Evolutionary conservation across 2,329 filamentous ascomycete species (phyloP).

Genomic region (Aurifilum marmelostoma): DNA sequence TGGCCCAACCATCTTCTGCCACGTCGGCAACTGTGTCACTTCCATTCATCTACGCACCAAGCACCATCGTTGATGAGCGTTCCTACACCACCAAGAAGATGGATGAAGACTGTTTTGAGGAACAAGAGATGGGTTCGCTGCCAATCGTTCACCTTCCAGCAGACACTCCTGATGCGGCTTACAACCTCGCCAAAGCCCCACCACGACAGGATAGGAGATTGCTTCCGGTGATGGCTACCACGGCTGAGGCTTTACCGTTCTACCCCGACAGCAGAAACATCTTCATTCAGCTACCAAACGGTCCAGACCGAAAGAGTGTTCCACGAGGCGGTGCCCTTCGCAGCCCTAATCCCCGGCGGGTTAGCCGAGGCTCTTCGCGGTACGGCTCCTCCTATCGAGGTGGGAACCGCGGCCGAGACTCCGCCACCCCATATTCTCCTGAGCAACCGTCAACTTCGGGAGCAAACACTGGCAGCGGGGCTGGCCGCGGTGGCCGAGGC

Average conservation of each 20-base stretch:
- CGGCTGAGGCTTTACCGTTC: slow-evolving; percentile 48
- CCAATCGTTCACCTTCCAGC: slow-evolving; percentile 70
- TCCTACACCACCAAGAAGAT: slow-evolving; percentile 66
- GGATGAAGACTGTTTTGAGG: slow-evolving; percentile 79
- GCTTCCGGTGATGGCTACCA: slow-evolving; percentile 49
- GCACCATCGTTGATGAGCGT: slow-evolving; percentile 38
- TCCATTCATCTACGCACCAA: slow-evolving; percentile 42
- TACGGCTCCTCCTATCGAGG: slow-evolving; percentile 30
- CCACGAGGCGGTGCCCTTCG: slow-evolving; percentile 43
- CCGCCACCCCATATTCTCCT: slow-evolving; percentile 36
- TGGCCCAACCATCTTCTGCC: slow-evolving; percentile 57
- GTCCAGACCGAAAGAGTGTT: slow-evolving; percentile 44
- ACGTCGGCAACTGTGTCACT: slow-evolving; percentile 72
- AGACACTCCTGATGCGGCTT: slow-evolving; percentile 63
- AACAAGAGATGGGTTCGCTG: slow-evolving; percentile 79
- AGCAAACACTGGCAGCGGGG: slow-evolving; percentile 10
- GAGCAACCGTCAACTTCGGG: slow-evolving; percentile 34
- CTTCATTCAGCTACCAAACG: slow-evolving; percentile 47
- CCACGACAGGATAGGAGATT: slow-evolving; percentile 60
- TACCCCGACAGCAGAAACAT: slow-evolving; percentile 42
- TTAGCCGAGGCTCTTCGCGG: slow-evolving; percentile 31
- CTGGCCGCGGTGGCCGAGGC: slow-evolving; percentile 43
- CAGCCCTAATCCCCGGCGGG: slow-evolving; percentile 39
- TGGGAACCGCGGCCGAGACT: slow-evolving; percentile 31
- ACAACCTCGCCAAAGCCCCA: slow-evolving; percentile 60